phyloP scores from a whole-genome alignment of 1,284 basidiomycete genomes.

The Malassezia equina region DNA sequence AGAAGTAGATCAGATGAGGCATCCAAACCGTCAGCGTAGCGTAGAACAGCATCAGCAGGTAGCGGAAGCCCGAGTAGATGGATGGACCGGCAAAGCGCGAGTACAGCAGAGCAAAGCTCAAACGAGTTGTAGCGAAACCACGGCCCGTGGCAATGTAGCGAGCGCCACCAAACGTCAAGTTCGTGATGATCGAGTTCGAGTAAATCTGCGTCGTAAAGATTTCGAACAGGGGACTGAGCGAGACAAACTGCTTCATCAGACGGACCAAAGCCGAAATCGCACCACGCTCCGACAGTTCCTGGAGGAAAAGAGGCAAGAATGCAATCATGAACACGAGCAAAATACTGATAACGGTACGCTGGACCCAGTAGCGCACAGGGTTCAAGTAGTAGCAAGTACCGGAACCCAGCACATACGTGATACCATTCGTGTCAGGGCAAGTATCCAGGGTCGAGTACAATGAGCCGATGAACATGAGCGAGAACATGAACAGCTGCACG shows the following conservation, averaged over 20 bases:
- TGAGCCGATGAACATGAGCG: conserved; percentile 47
- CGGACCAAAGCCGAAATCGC: conserved; percentile 44
- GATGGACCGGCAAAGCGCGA: conserved; percentile 47
- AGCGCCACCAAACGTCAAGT: conserved; percentile 48
- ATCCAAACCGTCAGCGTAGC: conserved; percentile 47
- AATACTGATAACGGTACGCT: conserved; percentile 47
- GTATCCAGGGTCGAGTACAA: conserved; percentile 43
- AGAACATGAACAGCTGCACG: conserved; percentile 47
- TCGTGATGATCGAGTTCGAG: conserved; percentile 47
- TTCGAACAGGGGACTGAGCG: conserved; percentile 45
- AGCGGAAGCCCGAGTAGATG: conserved; percentile 46
- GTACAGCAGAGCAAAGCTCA: conserved; percentile 46
- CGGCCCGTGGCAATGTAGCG: conserved; percentile 48
- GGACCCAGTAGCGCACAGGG: conserved; percentile 47
- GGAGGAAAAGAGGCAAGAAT: conserved; percentile 47
- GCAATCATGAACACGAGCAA: conserved; percentile 49
- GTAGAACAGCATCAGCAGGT: conserved; percentile 43
- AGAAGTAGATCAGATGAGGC: conserved; percentile 48
- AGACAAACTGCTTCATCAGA: conserved; percentile 46
- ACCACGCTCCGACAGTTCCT: conserved; percentile 47
- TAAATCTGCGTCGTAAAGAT: conserved; percentile 48
- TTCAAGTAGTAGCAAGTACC: conserved; percentile 47
- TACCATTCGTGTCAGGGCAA: conserved; percentile 39
- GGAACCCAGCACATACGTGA: conserved; percentile 41
- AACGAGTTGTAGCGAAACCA: conserved; percentile 46